Percentiles rank a stretch among this genome's conserved stretches.
Evolutionary conservation across 176 grass and related monocot genomes (phyloP).

Genomic region (Raddia distichophylla): DNA sequence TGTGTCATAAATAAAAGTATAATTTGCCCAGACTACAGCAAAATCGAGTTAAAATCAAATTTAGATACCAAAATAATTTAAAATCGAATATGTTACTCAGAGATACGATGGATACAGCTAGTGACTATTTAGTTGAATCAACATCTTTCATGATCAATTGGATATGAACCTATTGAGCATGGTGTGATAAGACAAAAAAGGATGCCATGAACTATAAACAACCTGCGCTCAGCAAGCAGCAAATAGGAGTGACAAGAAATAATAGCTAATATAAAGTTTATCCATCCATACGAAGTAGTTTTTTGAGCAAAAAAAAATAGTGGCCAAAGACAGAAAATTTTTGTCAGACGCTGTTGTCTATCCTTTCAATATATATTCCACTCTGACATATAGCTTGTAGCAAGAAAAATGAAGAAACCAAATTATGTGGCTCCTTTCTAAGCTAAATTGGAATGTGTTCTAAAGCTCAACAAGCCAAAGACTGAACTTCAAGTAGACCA

Average conservation of each 20-base stretch:
- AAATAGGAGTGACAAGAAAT: not conserved
- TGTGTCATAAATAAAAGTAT: slow-evolving; percentile 1
- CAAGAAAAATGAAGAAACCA: slow-evolving; percentile 5
- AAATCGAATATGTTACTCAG: not conserved
- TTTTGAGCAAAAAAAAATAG: not conserved
- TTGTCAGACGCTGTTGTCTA: not conserved
- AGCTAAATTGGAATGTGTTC: not conserved
- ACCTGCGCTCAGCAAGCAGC: not conserved
- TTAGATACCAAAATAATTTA: not conserved
- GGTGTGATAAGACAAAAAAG: not conserved
- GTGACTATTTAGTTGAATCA: not conserved
- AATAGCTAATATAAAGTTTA: not conserved
- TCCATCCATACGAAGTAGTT: not conserved
- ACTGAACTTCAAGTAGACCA: not conserved
- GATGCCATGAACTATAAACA: not conserved
- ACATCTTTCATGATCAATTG: not conserved
- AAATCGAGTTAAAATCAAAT: slow-evolving; percentile 10
- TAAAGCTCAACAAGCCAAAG: not conserved
- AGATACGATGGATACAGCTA: not conserved
- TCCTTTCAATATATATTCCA: not conserved
- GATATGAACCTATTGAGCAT: not conserved
- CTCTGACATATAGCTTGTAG: not conserved
- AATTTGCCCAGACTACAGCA: not conserved
- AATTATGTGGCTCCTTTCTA: not conserved
- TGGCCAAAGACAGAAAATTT: not conserved